Conservation (phyloP, 257 asterid species). For the Capsicum rhomboideum region DNA sequence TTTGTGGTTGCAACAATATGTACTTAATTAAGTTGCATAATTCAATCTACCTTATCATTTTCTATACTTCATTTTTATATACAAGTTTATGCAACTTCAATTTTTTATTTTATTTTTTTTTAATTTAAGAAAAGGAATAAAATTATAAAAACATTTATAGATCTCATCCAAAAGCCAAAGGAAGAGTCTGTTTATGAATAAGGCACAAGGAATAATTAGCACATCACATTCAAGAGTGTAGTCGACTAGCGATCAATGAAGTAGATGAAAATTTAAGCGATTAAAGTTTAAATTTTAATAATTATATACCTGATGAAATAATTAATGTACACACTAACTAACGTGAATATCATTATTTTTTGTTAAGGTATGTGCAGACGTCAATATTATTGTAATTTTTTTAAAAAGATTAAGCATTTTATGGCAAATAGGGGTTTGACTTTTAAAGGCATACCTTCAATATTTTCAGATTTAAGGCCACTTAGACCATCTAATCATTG, state of each 20-base stretch:
- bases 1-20: not conserved
- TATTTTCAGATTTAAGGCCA: not conserved
- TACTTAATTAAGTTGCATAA: not conserved
- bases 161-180: not conserved
- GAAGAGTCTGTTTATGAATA: not conserved
- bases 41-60: not conserved
- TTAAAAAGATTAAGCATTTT: not conserved
- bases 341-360: not conserved
- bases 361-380: not conserved
- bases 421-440: not conserved
- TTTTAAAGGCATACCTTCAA: not conserved
- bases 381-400: not conserved
- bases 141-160: not conserved
- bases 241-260: not conserved
- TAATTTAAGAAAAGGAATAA: not conserved
- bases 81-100: not conserved
- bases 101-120: not conserved
- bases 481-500: not conserved
- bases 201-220: not conserved
- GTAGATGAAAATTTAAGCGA: accelerated
- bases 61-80: not conserved
- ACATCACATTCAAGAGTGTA: not conserved
- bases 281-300: not conserved
- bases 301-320: not conserved
- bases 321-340: not conserved